Percentiles rank a stretch among this genome's conserved stretches.
phyloP scores from a whole-genome alignment of 208 protist genomes.

The Crithidia acanthocephali region DNA sequence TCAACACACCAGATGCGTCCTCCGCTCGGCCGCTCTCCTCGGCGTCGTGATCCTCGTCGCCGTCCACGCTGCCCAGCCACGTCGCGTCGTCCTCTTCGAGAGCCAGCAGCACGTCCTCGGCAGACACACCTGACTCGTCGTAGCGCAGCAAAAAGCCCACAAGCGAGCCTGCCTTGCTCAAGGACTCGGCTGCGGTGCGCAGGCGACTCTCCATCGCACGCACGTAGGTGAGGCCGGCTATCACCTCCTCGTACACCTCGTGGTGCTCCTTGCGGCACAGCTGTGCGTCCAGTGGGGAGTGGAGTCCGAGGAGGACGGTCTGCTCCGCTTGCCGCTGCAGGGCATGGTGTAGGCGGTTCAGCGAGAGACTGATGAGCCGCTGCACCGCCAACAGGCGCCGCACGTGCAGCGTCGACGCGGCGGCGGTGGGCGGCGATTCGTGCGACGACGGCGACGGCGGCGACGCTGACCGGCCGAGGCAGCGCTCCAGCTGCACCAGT shows the following conservation, averaged over 20 bases:
- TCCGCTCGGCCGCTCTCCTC: neutral
- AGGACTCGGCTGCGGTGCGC: conserved; percentile 17
- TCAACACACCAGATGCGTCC: neutral
- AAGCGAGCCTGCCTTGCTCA: conserved; percentile 43
- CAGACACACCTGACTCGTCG: conserved; percentile 19
- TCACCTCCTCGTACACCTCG: conserved; percentile 47
- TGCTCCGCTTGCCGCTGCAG: conserved; percentile 73
- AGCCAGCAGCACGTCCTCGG: conserved; percentile 35
- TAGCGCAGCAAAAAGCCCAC: conserved; percentile 51
- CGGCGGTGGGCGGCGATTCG: neutral
- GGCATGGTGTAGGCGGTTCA: conserved; percentile 60
- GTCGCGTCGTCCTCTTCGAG: conserved; percentile 64
- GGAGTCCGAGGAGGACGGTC: conserved; percentile 45
- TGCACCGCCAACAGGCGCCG: conserved; percentile 59
- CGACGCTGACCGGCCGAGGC: conserved; percentile 24
- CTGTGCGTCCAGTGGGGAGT: conserved; percentile 66
- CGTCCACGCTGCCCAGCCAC: conserved; percentile 29
- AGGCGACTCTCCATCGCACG: conserved; percentile 41
- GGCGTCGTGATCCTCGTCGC: neutral
- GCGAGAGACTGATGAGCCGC: conserved; percentile 55
- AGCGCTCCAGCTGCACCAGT: conserved; percentile 47
- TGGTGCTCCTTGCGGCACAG: conserved; percentile 58
- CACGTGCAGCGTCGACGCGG: conserved; percentile 15
- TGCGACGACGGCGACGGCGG: neutral
- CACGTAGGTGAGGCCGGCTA: conserved; percentile 53